A percentile compares a stretch with the other conserved stretches of the same genome.
These are phyloP conservation scores for Syncephalastrum monosporum DNA, from an alignment of 371 early-diverging fungal genomes.

Conservation along the genomic window DNA sequence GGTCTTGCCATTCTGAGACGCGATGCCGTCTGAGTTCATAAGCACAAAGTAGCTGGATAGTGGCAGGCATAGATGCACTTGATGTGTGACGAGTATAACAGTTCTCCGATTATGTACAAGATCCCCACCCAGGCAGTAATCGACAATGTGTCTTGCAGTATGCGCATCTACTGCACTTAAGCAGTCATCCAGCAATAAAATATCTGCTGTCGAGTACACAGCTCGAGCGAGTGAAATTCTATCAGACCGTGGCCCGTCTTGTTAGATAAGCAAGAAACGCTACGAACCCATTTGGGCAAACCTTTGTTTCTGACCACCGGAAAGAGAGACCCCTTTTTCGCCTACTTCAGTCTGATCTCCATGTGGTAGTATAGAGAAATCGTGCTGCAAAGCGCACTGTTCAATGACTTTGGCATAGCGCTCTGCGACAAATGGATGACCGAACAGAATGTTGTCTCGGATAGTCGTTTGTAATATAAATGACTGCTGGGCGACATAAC, in stretches of 20 bases:
- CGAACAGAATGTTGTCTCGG: constrained; percentile 86
- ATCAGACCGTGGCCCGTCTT: too few relatives aligned
- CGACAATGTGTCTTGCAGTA: constrained; percentile 74
- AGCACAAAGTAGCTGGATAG: constrained; percentile 63
- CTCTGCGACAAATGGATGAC: constrained; percentile 59
- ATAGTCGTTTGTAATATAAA: constrained; percentile 83
- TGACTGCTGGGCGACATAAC: constrained; percentile 80
- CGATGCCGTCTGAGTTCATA: constrained; percentile 53
- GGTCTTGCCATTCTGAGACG: background rate
- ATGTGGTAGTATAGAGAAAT: constrained; percentile 71
- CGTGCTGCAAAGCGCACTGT: constrained; percentile 66
- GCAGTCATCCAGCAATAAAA: constrained; percentile 74
- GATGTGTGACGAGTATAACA: constrained; percentile 82
- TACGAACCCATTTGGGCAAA: background rate
- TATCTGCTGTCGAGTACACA: constrained; percentile 66
- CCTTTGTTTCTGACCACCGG: constrained; percentile 72
- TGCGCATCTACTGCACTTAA: constrained; percentile 82
- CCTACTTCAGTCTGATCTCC: constrained; percentile 91
- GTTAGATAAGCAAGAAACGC: background rate
- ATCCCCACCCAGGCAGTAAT: constrained; percentile 58
- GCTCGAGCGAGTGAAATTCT: constrained; percentile 74
- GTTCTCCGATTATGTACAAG: constrained; percentile 68
- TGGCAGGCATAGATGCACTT: constrained; percentile 71
- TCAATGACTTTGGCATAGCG: constrained; percentile 69
- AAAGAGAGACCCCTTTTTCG: constrained; percentile 70